Evolutionary conservation across 306 rosid genomes (phyloP).

Genomic region (Potentilla sterilis): DNA sequence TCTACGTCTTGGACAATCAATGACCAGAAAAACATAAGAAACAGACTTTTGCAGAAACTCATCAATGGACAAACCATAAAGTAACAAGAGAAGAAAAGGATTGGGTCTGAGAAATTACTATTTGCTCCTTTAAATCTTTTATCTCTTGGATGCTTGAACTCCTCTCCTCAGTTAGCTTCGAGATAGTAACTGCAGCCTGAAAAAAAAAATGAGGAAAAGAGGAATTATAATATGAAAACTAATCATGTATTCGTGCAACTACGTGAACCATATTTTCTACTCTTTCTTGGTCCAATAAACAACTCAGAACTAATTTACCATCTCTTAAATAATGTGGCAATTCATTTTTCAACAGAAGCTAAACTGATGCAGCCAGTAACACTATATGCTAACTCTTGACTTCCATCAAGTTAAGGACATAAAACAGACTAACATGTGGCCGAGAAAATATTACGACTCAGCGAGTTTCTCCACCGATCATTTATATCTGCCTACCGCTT

Average conservation of each 20-base stretch:
- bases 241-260: background rate
- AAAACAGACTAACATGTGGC: background rate
- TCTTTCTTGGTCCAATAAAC: background rate
- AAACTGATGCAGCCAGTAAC: background rate
- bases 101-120: slow-evolving; percentile 44
- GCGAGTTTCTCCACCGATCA: background rate
- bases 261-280: background rate
- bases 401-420: background rate
- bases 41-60: background rate
- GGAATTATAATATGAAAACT: background rate
- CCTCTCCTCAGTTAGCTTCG: slow-evolving; percentile 64
- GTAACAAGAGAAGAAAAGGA: slow-evolving; percentile 9
- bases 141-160: slow-evolving; percentile 53
- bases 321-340: background rate
- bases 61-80: background rate
- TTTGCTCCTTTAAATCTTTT: slow-evolving; percentile 45
- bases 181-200: slow-evolving; percentile 64
- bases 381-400: background rate
- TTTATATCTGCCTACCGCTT: background rate
- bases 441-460: background rate
- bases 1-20: background rate
- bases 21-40: background rate
- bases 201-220: background rate
- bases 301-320: background rate
- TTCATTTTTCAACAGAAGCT: slow-evolving; percentile 4